phyloP scores from a whole-genome alignment of 371 early-diverging fungal genomes.

The Mortierella sp. region DNA sequence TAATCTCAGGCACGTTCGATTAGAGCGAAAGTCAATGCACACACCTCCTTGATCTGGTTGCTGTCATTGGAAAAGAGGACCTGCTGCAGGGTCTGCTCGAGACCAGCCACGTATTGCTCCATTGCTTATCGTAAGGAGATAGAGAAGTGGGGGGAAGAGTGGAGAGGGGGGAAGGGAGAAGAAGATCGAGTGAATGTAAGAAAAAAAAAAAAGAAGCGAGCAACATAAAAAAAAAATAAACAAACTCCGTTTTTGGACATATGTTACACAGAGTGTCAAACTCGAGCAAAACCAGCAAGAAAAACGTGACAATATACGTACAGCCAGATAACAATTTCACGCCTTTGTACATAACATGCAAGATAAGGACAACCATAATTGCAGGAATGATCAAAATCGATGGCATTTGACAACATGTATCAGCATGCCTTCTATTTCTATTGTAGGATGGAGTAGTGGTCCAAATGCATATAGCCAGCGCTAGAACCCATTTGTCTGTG shows the following conservation, averaged over 20 bases:
- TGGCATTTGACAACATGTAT: too few species aligned
- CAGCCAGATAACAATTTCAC: neutral
- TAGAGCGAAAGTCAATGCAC: neutral
- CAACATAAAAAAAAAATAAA: constrained; percentile 8
- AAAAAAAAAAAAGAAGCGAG: constrained; percentile 6
- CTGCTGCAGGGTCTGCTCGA: constrained; percentile 47
- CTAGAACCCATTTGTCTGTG: too few species aligned
- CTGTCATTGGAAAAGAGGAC: constrained; percentile 48
- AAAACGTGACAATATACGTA: constrained; percentile 22
- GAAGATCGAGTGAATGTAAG: neutral
- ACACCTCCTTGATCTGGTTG: constrained; percentile 49
- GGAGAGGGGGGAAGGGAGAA: neutral
- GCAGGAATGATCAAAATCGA: too few species aligned
- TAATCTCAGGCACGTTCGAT: neutral
- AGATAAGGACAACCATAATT: too few species aligned
- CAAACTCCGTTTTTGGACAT: too few species aligned
- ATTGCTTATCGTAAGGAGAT: constrained; percentile 9
- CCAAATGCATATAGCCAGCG: too few species aligned
- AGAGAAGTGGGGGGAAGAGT: neutral
- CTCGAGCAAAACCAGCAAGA: neutral
- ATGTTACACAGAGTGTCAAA: too few species aligned
- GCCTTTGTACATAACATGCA: too few species aligned
- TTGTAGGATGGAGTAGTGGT: too few species aligned
- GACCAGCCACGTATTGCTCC: constrained; percentile 45
- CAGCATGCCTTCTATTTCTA: too few species aligned